A percentile compares a stretch with the other conserved stretches of the same genome.
These are phyloP conservation scores for Sugiyamaella paludigena DNA, from an alignment of 1,139 yeast genomes.

Conservation along the genomic window DNA sequence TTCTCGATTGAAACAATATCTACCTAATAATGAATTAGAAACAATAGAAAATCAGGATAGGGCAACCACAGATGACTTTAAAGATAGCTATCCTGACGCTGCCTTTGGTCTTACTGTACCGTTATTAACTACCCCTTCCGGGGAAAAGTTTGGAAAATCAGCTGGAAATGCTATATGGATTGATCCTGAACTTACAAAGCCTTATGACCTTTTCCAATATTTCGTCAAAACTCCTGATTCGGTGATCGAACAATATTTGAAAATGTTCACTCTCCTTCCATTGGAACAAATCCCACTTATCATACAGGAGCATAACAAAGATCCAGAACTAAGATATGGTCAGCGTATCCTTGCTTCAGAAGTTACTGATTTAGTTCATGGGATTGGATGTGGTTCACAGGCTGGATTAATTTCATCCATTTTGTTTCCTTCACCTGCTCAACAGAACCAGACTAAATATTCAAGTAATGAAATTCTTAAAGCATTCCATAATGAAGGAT, in stretches of 20 bases:
- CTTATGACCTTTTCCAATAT: slow-evolving; percentile 83
- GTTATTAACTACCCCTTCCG: slow-evolving; percentile 78
- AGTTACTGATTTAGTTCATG: slow-evolving; percentile 84
- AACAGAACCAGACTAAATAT: slow-evolving; percentile 7
- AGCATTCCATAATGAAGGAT: slow-evolving; percentile 62
- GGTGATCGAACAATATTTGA: slow-evolving; percentile 65
- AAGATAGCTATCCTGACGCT: too few species aligned
- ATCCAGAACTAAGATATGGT: slow-evolving; percentile 66
- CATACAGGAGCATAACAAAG: slow-evolving; percentile 49
- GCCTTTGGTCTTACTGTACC: slow-evolving; percentile 89
- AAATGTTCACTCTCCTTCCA: slow-evolving; percentile 78
- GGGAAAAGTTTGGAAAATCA: slow-evolving; percentile 94
- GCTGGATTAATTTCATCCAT: slow-evolving; percentile 64
- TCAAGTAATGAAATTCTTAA: slow-evolving; percentile 53
- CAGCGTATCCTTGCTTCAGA: slow-evolving; percentile 79
- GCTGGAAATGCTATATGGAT: slow-evolving; percentile 97
- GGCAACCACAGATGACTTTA: slow-evolving; percentile 12
- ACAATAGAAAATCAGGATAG: slow-evolving; percentile 7
- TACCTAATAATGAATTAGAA: background rate
- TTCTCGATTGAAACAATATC: slow-evolving; percentile 47
- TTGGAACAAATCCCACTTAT: slow-evolving; percentile 53
- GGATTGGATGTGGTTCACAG: slow-evolving; percentile 67
- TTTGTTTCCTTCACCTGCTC: slow-evolving; percentile 49
- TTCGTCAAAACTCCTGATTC: slow-evolving; percentile 79
- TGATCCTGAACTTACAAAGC: slow-evolving; percentile 65